Conservation (phyloP, 805 yeast genomes). For the Saturnispora sekii region DNA sequence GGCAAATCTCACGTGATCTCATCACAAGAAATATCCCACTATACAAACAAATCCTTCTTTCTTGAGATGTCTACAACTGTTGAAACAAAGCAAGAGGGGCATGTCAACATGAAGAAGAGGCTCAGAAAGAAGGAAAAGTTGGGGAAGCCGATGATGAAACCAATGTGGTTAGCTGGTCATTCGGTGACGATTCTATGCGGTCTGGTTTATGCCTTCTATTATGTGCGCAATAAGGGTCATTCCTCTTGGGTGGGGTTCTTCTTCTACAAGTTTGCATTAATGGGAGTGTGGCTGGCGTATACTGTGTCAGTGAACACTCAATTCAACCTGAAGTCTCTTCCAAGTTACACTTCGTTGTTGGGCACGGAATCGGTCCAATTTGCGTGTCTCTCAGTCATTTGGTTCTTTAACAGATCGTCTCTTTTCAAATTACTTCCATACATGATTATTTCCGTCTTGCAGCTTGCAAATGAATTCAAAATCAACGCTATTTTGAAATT, state of each 20-base stretch:
- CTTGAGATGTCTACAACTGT: neutral
- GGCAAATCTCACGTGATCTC: too few species aligned
- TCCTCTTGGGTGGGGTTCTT: constrained; percentile 38
- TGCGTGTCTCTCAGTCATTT: constrained; percentile 41
- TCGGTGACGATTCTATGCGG: constrained; percentile 36
- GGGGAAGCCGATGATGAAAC: constrained; percentile 23
- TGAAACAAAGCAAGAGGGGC: neutral
- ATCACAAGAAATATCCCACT: too few species aligned
- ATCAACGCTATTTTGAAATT: constrained; percentile 32
- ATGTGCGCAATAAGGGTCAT: constrained; percentile 28
- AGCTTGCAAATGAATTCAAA: constrained; percentile 35
- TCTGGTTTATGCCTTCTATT: constrained; percentile 24
- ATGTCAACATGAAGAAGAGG: neutral
- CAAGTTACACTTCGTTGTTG: constrained; percentile 53
- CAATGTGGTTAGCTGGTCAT: constrained; percentile 54
- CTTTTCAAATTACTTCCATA: constrained; percentile 57
- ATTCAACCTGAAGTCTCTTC: constrained; percentile 46
- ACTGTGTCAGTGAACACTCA: constrained; percentile 45
- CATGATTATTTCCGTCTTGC: constrained; percentile 47
- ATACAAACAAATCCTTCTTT: neutral
- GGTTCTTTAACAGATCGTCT: constrained; percentile 59
- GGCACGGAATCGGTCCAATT: constrained; percentile 74
- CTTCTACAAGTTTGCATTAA: constrained; percentile 42
- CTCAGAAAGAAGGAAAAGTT: constrained; percentile 10
- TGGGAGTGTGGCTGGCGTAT: constrained; percentile 48